phyloP scores from a whole-genome alignment of 805 yeast species.

The Schizosaccharomyces octosporus region DNA sequence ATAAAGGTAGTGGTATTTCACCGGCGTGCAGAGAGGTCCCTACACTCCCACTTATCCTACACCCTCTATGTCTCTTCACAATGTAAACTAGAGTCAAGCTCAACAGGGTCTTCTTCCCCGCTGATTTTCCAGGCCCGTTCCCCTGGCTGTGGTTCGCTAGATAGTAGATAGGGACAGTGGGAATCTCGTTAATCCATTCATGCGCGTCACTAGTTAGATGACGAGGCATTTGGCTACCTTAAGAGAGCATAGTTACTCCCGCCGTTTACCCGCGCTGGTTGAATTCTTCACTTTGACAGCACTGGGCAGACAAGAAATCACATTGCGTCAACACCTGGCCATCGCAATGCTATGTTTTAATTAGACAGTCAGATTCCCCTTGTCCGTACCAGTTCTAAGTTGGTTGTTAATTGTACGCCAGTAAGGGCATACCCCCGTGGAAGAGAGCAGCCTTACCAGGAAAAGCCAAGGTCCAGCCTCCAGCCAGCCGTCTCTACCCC shows the following conservation, averaged over 20 bases:
- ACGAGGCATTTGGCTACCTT: slow-evolving; percentile 16
- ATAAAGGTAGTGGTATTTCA: slow-evolving; percentile 22
- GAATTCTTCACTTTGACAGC: slow-evolving; percentile 21
- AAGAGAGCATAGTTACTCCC: slow-evolving; percentile 24
- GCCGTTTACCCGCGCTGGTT: slow-evolving; percentile 25
- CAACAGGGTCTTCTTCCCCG: slow-evolving; percentile 20
- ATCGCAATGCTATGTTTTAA: slow-evolving; percentile 22
- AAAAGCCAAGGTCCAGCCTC: background rate
- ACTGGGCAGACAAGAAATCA: slow-evolving; percentile 24
- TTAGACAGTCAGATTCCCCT: slow-evolving; percentile 24
- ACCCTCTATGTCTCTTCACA: slow-evolving; percentile 19
- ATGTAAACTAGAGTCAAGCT: slow-evolving; percentile 21
- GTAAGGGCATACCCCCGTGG: slow-evolving; percentile 5
- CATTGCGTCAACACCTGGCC: slow-evolving; percentile 22
- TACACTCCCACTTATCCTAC: slow-evolving; percentile 22
- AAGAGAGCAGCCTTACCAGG: background rate
- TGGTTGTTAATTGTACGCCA: slow-evolving; percentile 10
- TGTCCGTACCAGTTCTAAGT: slow-evolving; percentile 13
- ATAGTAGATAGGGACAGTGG: slow-evolving; percentile 14
- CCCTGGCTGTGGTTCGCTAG: slow-evolving; percentile 14
- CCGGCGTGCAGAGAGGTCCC: slow-evolving; percentile 14
- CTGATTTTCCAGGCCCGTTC: slow-evolving; percentile 8
- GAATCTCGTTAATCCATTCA: slow-evolving; percentile 11
- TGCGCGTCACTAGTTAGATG: slow-evolving; percentile 9
- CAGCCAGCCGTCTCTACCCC: background rate